Conservation (phyloP, 148 eudicot genomes). For the Camellia japonica region DNA sequence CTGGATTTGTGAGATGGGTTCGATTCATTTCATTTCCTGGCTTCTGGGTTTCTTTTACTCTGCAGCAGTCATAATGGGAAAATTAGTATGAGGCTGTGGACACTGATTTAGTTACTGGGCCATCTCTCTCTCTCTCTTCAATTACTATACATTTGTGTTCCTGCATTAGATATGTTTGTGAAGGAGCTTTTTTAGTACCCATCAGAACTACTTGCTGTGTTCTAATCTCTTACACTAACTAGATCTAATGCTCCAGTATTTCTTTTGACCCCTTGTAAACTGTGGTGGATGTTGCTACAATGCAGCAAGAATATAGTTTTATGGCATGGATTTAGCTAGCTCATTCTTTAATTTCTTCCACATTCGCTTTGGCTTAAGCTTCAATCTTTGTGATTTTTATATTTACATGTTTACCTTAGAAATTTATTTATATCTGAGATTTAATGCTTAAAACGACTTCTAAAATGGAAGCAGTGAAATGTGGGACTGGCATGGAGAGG, state of each 20-base stretch:
- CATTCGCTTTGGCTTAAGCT: not conserved
- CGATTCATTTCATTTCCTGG: conserved; percentile 18
- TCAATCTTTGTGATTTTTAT: not conserved
- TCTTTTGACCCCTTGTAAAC: not conserved
- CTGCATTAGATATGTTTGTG: not conserved
- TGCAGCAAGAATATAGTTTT: not conserved
- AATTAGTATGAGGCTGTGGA: not conserved
- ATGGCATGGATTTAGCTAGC: not conserved
- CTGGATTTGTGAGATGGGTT: conserved; percentile 22
- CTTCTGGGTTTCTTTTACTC: conserved; percentile 17
- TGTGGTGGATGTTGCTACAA: not conserved
- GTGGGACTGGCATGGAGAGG: conserved; percentile 61
- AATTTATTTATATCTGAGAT: not conserved
- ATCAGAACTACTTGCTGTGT: not conserved
- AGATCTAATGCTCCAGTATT: not conserved
- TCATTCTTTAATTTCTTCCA: too few species aligned
- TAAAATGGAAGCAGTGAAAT: conserved; percentile 32
- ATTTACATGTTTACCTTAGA: not conserved
- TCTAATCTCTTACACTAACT: not conserved
- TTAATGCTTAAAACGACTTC: not conserved
- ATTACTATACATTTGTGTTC: not conserved
- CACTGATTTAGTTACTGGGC: not conserved
- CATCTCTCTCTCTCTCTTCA: not conserved
- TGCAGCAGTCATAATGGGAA: conserved; percentile 4
- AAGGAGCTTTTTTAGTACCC: not conserved